Evolutionary conservation across 2,329 filamentous ascomycete genomes (phyloP).

Genomic region (Microcyclospora tardicrescens): DNA sequence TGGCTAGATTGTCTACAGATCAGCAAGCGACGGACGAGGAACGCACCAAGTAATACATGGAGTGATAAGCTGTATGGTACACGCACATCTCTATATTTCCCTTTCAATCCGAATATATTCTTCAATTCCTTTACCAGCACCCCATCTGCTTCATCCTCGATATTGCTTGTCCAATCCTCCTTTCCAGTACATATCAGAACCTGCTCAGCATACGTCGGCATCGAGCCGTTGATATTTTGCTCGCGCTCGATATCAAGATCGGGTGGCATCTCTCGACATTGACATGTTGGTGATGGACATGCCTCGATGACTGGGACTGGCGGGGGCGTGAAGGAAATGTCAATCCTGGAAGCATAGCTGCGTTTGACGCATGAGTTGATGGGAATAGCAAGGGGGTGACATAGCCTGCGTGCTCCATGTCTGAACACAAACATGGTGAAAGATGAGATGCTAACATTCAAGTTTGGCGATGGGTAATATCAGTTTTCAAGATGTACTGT

Average conservation of each 20-base stretch:
- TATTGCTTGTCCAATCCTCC: constrained; percentile 67
- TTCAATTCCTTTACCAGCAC: constrained; percentile 59
- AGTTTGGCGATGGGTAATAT: no score
- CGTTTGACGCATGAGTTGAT: background rate
- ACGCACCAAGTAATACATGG: no score
- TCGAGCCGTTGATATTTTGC: constrained; percentile 59
- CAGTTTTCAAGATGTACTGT: no score
- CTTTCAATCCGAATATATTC: constrained; percentile 30
- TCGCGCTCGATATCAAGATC: constrained; percentile 63
- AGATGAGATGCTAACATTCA: background rate
- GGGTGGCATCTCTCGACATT: constrained; percentile 53
- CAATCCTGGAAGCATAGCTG: constrained; percentile 17
- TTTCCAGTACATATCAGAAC: constrained; percentile 72
- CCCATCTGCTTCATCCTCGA: constrained; percentile 58
- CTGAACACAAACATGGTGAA: constrained; percentile 16
- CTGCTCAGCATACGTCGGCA: constrained; percentile 68
- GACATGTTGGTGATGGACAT: constrained; percentile 67
- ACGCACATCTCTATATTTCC: constrained; percentile 35
- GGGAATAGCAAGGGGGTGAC: no score
- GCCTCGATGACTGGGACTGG: constrained; percentile 36
- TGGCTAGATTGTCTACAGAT: constrained; percentile 42
- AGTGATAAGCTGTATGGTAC: background rate
- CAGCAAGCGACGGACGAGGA: no score
- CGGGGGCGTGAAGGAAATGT: constrained; percentile 19
- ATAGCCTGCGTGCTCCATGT: constrained; percentile 5